These are phyloP conservation scores for Vanrija sp. DNA, from an alignment of 1,284 basidiomycete species.

Conservation along the genomic window DNA sequence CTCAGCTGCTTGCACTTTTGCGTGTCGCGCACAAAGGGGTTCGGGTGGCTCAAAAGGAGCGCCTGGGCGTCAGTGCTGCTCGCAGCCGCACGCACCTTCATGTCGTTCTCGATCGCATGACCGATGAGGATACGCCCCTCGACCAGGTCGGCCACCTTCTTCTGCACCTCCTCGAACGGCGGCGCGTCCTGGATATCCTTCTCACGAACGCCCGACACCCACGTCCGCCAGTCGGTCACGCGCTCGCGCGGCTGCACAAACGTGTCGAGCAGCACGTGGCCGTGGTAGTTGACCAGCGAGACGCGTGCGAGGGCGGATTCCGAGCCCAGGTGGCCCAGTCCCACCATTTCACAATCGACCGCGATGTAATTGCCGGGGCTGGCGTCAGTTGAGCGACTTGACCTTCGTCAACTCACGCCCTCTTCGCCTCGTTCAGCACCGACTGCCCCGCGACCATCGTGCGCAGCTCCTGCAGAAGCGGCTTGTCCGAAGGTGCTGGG, in stretches of 20 bases:
- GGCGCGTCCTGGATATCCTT: constrained; percentile 74
- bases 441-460: constrained; percentile 38
- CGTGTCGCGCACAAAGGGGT: constrained; percentile 74
- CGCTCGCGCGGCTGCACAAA: constrained; percentile 83
- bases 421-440: constrained; percentile 35
- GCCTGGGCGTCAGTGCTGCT: constrained; percentile 54
- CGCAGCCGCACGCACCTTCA: constrained; percentile 59
- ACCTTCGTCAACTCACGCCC: constrained; percentile 28
- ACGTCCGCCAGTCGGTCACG: constrained; percentile 90
- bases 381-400: constrained; percentile 34
- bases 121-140: constrained; percentile 84
- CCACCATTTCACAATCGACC: constrained; percentile 97
- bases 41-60: constrained; percentile 84
- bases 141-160: constrained; percentile 70
- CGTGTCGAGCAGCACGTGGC: constrained; percentile 72
- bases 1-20: constrained; percentile 57
- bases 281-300: constrained; percentile 86
- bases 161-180: constrained; percentile 75
- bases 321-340: constrained; percentile 73
- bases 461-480: constrained; percentile 37
- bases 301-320: constrained; percentile 86
- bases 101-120: constrained; percentile 88
- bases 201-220: constrained; percentile 80
- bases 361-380: constrained; percentile 51
- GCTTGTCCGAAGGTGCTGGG: constrained; percentile 23